These are phyloP conservation scores for Paxillus ammoniavirescens DNA, from an alignment of 768 basidiomycete genomes.

Conservation along the genomic window DNA sequence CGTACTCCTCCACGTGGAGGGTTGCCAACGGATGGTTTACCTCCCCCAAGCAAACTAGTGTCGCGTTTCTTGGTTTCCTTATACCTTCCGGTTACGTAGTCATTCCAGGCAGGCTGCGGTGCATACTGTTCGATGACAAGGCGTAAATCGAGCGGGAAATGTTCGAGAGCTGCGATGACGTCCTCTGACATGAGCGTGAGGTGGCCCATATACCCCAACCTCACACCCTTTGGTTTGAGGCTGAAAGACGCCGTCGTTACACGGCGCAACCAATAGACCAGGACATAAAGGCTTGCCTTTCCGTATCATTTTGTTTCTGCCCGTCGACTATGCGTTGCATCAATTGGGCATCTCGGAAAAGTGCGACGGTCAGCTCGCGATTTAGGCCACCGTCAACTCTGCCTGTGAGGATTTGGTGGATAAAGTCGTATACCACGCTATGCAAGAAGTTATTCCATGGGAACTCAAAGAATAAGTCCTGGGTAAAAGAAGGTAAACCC, in stretches of 20 bases:
- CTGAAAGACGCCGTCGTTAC: conserved; percentile 34
- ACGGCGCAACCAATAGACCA: background rate
- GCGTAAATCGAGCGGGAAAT: conserved; percentile 80
- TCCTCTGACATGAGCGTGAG: conserved; percentile 94
- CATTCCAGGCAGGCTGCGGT: conserved; percentile 82
- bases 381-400: conserved; percentile 81
- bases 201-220: conserved; percentile 96
- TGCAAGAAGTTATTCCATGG: conserved; percentile 99
- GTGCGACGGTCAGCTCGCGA: conserved; percentile 74
- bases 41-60: conserved; percentile 77
- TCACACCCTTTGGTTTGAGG: conserved; percentile 69
- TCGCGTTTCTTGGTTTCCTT: conserved; percentile 86
- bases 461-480: conserved; percentile 95
- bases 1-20: conserved; percentile 33
- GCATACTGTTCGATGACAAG: conserved; percentile 62
- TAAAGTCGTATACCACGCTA: conserved; percentile 91
- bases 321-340: conserved; percentile 88
- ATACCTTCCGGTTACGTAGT: conserved; percentile 84
- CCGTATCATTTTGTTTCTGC: conserved; percentile 73
- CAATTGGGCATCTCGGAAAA: conserved; percentile 84
- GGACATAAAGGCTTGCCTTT: conserved; percentile 50
- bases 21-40: conserved; percentile 62
- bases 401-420: conserved; percentile 94
- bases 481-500: conserved; percentile 4
- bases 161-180: conserved; percentile 83